phyloP scores from a whole-genome alignment of 352 stramenopile genomes.

The Plasmopara halstedii region DNA sequence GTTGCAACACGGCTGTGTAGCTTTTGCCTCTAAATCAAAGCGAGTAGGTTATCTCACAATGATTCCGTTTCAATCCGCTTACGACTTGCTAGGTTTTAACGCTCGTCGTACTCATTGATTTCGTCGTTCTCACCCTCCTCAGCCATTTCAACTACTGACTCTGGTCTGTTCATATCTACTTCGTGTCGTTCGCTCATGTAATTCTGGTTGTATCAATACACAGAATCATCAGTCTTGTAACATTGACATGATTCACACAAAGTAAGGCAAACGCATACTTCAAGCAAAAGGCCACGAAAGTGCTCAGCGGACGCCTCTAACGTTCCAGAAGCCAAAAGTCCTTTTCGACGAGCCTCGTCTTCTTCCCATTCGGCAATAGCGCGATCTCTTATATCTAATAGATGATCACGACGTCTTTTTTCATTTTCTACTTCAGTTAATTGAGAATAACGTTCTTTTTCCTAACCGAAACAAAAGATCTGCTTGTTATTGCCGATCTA shows the following conservation, averaged over 20 bases:
- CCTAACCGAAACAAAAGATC: slow-evolving; percentile 21
- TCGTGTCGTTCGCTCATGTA: slow-evolving; percentile 74
- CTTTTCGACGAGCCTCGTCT: slow-evolving; percentile 56
- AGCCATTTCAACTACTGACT: slow-evolving; percentile 8
- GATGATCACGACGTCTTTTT: slow-evolving; percentile 61
- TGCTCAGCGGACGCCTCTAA: slow-evolving; percentile 54
- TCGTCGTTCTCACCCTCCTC: slow-evolving; percentile 36
- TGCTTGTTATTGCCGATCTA: too few relatives aligned
- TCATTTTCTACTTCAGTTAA: slow-evolving; percentile 73
- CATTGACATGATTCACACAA: slow-evolving; percentile 1
- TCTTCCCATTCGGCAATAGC: slow-evolving; percentile 72
- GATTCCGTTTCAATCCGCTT: too few relatives aligned
- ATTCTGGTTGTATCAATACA: slow-evolving; percentile 26
- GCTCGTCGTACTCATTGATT: slow-evolving; percentile 17
- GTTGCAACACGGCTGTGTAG: not conserved
- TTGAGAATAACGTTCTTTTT: slow-evolving; percentile 74
- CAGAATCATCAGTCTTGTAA: not conserved
- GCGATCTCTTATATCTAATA: slow-evolving; percentile 62
- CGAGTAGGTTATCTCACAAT: too few relatives aligned
- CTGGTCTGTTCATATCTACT: slow-evolving; percentile 50
- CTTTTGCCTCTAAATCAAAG: not conserved
- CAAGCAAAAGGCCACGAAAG: slow-evolving; percentile 55
- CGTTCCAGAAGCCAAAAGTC: slow-evolving; percentile 43
- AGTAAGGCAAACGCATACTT: slow-evolving; percentile 25
- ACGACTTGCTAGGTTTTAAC: too few relatives aligned